Base-by-base conservation (phyloP, 768 basidiomycete species). In the Amanita pseudoporphyria region DNA sequence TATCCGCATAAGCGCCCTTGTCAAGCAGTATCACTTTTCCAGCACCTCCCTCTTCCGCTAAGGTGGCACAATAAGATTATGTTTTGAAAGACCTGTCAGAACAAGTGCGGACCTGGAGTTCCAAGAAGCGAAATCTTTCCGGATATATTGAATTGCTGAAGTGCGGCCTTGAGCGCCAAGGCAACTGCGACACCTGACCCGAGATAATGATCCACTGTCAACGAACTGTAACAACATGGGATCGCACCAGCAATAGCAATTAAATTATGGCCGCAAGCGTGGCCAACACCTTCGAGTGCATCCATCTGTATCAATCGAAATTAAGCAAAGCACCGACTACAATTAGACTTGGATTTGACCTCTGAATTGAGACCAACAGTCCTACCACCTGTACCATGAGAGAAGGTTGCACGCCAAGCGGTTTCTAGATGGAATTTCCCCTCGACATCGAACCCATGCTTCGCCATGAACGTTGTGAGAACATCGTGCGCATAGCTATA, bases 241-340 rank as follows among this genome's bases (percentile, higher is more conserved):
- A 22, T 36, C 56, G n/a, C n/a, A 65, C 70, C 71, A n/a, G 70
- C 66, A 19, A 89, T 84, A 1, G 83, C 87, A 45, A 91, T 90
- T 41, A 91, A 68, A 56, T 90, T 90, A 59, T 91, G 87, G 2
- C 87, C 87, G 57, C 87, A 90, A 1, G 82, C 84, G 54, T 86
- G 84, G 0, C 84, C 79, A 33, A 82, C 69, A 0, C 76, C 71
- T 49, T 67, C 67, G 26, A 84, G 66, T 1, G 82, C 82, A 49
- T 82, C 80, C 80, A 82, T 81, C 75, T 77, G 52, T 3, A 33
- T 10, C n/a, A 6, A 43, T 30, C 21, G 5, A 37, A 16, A 47
- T 24, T 12, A 47, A 18, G 60, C 5, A 39, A 35, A 21, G 21
- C 3, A n/a, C 2, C 31, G 13, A 13, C 14, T 21, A 24, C 22